Percentiles rank a stretch among this genome's conserved stretches.
phyloP scores from a whole-genome alignment of 257 asterid genomes.

The Solanum acaule region DNA sequence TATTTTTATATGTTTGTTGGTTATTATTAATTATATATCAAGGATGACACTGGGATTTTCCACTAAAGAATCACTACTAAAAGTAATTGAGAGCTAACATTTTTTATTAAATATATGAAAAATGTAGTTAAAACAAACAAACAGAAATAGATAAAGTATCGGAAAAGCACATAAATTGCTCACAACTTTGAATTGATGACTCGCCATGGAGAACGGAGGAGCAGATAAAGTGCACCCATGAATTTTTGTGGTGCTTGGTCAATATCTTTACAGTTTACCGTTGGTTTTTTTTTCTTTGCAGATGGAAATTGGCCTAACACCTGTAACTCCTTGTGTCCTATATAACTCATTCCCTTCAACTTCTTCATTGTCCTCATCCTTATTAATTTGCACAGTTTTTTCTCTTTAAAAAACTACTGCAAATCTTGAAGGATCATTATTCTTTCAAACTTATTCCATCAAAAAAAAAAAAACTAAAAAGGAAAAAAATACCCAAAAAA shows the following conservation, averaged over 20 bases:
- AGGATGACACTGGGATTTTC: background rate
- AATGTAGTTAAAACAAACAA: no score
- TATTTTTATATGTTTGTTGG: no score
- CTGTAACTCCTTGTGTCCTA: slow-evolving; percentile 1
- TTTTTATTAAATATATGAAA: no score
- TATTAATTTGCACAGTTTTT: slow-evolving; percentile 29
- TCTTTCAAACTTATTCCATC: background rate
- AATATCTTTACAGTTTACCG: background rate
- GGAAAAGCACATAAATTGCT: background rate
- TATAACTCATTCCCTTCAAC: slow-evolving; percentile 14
- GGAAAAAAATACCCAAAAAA: background rate
- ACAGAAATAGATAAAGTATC: no score
- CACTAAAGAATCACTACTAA: no score
- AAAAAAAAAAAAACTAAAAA: background rate
- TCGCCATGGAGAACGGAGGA: background rate
- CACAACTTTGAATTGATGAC: background rate
- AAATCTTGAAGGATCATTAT: slow-evolving; percentile 25
- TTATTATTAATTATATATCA: no score
- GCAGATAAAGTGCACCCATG: no score
- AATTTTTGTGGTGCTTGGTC: background rate
- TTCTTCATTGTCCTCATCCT: slow-evolving; percentile 11
- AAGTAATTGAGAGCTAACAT: background rate
- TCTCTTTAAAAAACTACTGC: slow-evolving; percentile 30
- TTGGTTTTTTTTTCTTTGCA: background rate
- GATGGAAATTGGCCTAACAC: background rate